Conservation (phyloP, 352 stramenopile genomes). For the Synura sp. region DNA sequence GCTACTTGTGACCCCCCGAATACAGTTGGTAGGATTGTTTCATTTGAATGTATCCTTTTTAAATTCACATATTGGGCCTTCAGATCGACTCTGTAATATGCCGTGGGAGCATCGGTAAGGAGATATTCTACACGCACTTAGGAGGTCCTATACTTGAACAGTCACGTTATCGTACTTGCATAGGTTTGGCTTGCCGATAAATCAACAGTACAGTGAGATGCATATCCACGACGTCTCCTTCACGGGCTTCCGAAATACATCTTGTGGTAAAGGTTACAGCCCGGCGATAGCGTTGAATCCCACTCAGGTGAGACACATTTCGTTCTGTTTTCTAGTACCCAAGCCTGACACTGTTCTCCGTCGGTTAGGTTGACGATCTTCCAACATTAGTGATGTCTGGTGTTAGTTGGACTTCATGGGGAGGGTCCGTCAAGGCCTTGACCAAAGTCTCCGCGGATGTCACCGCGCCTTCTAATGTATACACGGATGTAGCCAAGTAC, state of each 20-base stretch:
- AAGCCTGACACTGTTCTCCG: too few species aligned
- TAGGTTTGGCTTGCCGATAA: not conserved
- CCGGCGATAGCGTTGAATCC: not conserved
- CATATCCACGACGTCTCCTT: not conserved
- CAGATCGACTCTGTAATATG: not conserved
- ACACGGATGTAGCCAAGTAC: too few species aligned
- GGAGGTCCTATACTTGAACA: not conserved
- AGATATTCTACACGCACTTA: too few species aligned
- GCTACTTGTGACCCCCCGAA: not conserved
- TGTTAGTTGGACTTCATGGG: not conserved
- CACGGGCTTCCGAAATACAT: not conserved
- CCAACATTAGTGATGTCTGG: not conserved
- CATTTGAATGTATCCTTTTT: too few species aligned
- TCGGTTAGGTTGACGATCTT: not conserved
- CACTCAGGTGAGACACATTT: too few species aligned
- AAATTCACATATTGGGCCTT: too few species aligned
- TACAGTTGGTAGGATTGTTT: too few species aligned
- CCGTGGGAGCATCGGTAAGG: conserved; percentile 18
- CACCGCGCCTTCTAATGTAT: too few species aligned
- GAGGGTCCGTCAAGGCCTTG: too few species aligned
- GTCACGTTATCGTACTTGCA: not conserved
- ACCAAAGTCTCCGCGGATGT: too few species aligned
- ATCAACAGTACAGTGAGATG: not conserved
- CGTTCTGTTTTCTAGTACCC: too few species aligned
- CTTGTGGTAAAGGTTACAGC: not conserved